A percentile compares a stretch with the other conserved stretches of the same genome.
Evolutionary conservation across 148 eudicot genomes (phyloP).

Genomic region (Camellia granthamiana): DNA sequence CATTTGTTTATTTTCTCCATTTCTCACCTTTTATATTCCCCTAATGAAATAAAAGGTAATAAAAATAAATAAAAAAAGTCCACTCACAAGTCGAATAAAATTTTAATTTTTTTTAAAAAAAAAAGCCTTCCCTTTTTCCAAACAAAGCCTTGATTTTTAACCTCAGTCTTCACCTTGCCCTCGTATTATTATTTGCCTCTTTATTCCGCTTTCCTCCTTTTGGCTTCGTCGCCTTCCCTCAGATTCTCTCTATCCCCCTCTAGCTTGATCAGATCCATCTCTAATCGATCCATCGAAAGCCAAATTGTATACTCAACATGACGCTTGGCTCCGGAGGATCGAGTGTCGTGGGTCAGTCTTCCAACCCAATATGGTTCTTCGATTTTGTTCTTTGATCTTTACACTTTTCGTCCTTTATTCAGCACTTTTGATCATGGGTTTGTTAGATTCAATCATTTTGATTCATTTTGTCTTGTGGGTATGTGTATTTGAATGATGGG

Average conservation of each 20-base stretch:
- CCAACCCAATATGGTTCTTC: background rate
- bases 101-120: background rate
- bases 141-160: background rate
- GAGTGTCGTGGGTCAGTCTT: constrained; percentile 42
- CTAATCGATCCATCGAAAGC: background rate
- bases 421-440: background rate
- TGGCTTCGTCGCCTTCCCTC: constrained; percentile 4
- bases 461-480: background rate
- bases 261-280: constrained; percentile 13
- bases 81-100: no score
- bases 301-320: constrained; percentile 9
- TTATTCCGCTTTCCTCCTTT: background rate
- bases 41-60: no score
- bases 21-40: no score
- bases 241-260: background rate
- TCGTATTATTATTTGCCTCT: background rate
- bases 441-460: background rate
- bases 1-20: no score
- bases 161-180: background rate
- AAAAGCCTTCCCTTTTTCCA: background rate
- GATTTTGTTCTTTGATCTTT: background rate
- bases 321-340: constrained; percentile 46
- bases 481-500: background rate
- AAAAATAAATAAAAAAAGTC: no score
- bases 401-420: background rate